Evolutionary conservation across 2,329 filamentous ascomycete genomes (phyloP).

Genomic region (Esteya vermicola): DNA sequence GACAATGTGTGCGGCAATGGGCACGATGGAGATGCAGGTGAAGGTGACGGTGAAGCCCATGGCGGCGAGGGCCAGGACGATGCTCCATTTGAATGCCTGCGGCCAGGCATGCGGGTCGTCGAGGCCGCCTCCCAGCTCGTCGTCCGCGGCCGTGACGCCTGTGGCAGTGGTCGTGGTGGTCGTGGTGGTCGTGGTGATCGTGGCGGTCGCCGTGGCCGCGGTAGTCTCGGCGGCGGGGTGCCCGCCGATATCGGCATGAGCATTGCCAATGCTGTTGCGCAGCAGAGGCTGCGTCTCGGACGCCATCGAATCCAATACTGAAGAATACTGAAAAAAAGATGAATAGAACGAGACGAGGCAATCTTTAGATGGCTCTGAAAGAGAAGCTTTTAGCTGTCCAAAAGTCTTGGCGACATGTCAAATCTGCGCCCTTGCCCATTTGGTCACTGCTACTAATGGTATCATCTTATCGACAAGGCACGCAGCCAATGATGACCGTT

Average conservation of each 20-base stretch:
- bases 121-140: slow-evolving; percentile 16
- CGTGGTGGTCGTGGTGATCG: neutral
- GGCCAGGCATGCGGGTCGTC: slow-evolving; percentile 43
- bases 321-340: neutral
- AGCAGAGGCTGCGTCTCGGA: no score
- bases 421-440: neutral
- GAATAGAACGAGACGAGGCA: neutral
- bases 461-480: no score
- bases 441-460: no score
- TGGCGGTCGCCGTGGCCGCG: no score
- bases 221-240: no score
- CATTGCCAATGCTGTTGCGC: neutral
- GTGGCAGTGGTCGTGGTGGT: neutral
- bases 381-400: neutral
- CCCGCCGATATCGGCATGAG: no score
- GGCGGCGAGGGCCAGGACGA: slow-evolving; percentile 36
- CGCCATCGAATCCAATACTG: no score
- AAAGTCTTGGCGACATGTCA: neutral
- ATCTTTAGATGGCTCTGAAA: neutral
- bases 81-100: slow-evolving; percentile 32
- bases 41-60: slow-evolving; percentile 47
- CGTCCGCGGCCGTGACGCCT: neutral
- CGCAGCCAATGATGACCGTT: no score
- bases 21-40: slow-evolving; percentile 41
- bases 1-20: slow-evolving; percentile 36